These are phyloP conservation scores for Penicillium griseofulvum DNA, from an alignment of 2,329 filamentous ascomycete genomes.

Conservation along the genomic window DNA sequence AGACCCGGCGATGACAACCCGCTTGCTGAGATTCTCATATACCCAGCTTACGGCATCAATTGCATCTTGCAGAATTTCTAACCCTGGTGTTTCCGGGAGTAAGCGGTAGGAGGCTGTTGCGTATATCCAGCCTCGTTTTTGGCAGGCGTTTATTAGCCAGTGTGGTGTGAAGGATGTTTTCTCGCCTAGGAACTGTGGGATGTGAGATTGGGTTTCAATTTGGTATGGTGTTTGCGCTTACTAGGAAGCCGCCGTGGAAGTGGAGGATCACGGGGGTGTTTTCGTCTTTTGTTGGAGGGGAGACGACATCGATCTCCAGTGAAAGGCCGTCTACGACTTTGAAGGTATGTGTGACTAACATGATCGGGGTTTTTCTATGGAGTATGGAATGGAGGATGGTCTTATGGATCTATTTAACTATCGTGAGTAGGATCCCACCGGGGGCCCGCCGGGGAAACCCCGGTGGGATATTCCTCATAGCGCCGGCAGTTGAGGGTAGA, in stretches of 20 bases:
- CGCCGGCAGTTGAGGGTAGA: not conserved
- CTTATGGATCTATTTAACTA: not conserved
- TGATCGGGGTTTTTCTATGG: not conserved
- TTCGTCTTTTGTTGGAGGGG: not conserved
- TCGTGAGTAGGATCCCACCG: too few species aligned
- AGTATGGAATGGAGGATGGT: not conserved
- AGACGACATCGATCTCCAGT: not conserved
- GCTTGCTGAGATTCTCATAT: constrained; percentile 1
- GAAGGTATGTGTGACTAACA: not conserved
- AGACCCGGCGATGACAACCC: constrained; percentile 12
- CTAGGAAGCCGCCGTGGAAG: constrained; percentile 6
- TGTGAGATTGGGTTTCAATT: not conserved
- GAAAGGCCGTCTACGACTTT: not conserved
- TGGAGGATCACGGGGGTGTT: not conserved
- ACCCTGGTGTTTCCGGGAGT: constrained; percentile 6
- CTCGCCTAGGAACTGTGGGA: not conserved
- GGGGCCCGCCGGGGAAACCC: too few species aligned
- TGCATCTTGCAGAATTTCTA: constrained; percentile 9
- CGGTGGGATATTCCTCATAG: not conserved
- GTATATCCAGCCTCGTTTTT: constrained; percentile 10
- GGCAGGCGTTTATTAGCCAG: constrained; percentile 14
- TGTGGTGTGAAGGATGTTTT: constrained; percentile 2
- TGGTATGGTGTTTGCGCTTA: not conserved
- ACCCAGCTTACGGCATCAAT: constrained; percentile 6
- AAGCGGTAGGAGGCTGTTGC: constrained; percentile 12